Evolutionary conservation across 768 basidiomycete genomes (phyloP).

Genomic region (Termitomyces sp.): DNA sequence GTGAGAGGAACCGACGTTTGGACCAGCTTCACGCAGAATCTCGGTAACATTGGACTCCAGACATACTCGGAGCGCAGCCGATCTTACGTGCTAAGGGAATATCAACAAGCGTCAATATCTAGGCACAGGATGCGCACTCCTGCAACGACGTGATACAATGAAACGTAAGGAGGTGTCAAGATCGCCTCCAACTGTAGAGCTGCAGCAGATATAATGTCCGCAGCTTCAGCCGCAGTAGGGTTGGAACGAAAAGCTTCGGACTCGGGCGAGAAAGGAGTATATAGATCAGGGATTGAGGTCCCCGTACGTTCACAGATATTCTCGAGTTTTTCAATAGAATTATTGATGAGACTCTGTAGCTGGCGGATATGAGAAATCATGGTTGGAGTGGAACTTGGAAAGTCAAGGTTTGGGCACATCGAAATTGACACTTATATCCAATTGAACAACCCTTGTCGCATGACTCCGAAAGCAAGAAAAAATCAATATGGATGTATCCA

Average conservation of each 20-base stretch:
- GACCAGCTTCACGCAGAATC: constrained; percentile 37
- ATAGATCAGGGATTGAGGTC: constrained; percentile 19
- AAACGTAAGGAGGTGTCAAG: constrained; percentile 21
- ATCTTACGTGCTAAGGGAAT: constrained; percentile 19
- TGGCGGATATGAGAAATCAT: too few relatives aligned
- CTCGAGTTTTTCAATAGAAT: constrained; percentile 19
- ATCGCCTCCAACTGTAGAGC: constrained; percentile 27
- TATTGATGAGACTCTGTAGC: constrained; percentile 19
- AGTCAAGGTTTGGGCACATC: too few relatives aligned
- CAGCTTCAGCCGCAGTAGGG: constrained; percentile 22
- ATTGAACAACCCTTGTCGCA: too few relatives aligned
- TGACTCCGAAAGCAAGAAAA: too few relatives aligned
- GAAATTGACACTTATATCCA: too few relatives aligned
- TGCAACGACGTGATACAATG: constrained; percentile 20
- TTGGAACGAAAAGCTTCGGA: constrained; percentile 25
- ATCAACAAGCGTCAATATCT: neutral
- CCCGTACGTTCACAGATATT: constrained; percentile 9
- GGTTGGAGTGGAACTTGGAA: too few relatives aligned
- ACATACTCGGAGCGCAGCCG: constrained; percentile 27
- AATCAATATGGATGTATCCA: too few relatives aligned
- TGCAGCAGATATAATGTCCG: constrained; percentile 26
- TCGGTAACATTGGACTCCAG: too few relatives aligned
- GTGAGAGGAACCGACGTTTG: constrained; percentile 17
- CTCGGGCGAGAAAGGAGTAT: constrained; percentile 18
- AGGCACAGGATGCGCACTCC: constrained; percentile 23